Evolutionary conservation across 805 yeast genomes (phyloP).

Genomic region (Komagataella kurtzmanii): DNA sequence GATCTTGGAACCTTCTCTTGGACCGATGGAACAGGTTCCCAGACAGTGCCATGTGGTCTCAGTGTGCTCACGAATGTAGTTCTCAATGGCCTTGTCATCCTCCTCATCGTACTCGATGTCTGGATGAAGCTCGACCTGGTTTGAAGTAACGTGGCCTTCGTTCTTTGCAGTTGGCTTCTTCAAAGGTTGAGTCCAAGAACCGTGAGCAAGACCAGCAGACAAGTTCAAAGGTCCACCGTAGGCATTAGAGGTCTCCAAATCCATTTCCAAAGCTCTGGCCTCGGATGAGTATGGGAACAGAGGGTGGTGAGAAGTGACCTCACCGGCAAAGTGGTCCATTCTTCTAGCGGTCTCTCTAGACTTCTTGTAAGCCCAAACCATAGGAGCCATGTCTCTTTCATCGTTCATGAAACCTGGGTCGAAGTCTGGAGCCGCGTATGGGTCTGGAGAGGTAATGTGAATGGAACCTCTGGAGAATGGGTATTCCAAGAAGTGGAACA

Average conservation of each 20-base stretch:
- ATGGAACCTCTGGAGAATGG: constrained; percentile 18
- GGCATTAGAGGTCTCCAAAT: constrained; percentile 12
- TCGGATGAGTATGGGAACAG: constrained; percentile 11
- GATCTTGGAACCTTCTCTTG: constrained; percentile 14
- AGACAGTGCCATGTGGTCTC: constrained; percentile 18
- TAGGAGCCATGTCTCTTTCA: constrained; percentile 15
- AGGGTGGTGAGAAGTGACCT: constrained; percentile 16
- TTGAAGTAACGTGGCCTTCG: constrained; percentile 10
- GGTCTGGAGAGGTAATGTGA: constrained; percentile 10
- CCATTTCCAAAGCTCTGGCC: constrained; percentile 15
- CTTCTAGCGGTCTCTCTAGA: constrained; percentile 16
- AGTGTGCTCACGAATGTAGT: constrained; percentile 15
- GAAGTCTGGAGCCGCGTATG: constrained; percentile 15
- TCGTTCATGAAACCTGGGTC: constrained; percentile 17
- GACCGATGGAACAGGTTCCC: constrained; percentile 16
- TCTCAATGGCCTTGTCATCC: constrained; percentile 14
- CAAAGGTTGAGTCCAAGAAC: constrained; percentile 16
- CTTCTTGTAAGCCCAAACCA: constrained; percentile 17
- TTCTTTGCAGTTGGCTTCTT: constrained; percentile 10
- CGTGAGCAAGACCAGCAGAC: constrained; percentile 15
- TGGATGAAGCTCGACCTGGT: constrained; percentile 11
- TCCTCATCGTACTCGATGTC: constrained; percentile 13
- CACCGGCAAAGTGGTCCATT: constrained; percentile 16
- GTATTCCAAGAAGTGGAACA: constrained; percentile 18
- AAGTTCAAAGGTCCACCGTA: constrained; percentile 14